These are phyloP conservation scores for Sphagnum fallax DNA, from an alignment of 228 moss, liverwort and hornwort species.

Conservation along the genomic window DNA sequence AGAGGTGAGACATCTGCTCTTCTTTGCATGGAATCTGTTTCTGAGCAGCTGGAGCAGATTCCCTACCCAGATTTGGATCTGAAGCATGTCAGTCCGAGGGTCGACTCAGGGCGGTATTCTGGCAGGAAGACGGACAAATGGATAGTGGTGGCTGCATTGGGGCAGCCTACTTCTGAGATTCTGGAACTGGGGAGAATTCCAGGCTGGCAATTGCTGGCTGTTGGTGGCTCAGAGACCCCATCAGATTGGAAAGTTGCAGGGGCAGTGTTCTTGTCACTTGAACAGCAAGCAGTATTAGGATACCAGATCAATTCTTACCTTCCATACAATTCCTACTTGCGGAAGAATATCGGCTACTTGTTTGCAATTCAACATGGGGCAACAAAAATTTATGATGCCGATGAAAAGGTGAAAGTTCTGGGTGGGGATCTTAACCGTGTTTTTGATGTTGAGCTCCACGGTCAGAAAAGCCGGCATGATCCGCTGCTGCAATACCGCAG, in stretches of 20 bases:
- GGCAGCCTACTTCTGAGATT: constrained; percentile 55
- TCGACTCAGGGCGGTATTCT: constrained; percentile 61
- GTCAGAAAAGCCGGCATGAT: constrained; percentile 43
- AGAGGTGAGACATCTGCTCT: constrained; percentile 36
- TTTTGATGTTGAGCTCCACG: constrained; percentile 70
- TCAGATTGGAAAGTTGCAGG: constrained; percentile 70
- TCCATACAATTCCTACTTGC: constrained; percentile 51
- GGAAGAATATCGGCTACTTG: constrained; percentile 89
- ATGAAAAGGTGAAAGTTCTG: constrained; percentile 60
- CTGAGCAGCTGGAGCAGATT: constrained; percentile 49
- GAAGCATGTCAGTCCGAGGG: constrained; percentile 35
- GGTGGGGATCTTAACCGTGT: constrained; percentile 52
- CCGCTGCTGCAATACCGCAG: constrained; percentile 70
- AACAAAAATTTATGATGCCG: constrained; percentile 74
- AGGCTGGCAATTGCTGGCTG: constrained; percentile 82
- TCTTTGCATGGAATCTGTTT: constrained; percentile 50
- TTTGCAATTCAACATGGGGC: constrained; percentile 97
- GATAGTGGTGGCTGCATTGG: constrained; percentile 64
- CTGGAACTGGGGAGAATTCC: constrained; percentile 53
- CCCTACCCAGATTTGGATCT: constrained; percentile 66
- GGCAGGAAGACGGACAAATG: constrained; percentile 52
- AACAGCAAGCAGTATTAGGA: constrained; percentile 54
- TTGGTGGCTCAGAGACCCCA: constrained; percentile 53
- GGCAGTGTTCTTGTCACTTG: constrained; percentile 65
- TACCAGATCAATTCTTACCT: constrained; percentile 61